Conservation (phyloP, 2,329 filamentous ascomycete species). For the Achaetomium macrosporum region DNA sequence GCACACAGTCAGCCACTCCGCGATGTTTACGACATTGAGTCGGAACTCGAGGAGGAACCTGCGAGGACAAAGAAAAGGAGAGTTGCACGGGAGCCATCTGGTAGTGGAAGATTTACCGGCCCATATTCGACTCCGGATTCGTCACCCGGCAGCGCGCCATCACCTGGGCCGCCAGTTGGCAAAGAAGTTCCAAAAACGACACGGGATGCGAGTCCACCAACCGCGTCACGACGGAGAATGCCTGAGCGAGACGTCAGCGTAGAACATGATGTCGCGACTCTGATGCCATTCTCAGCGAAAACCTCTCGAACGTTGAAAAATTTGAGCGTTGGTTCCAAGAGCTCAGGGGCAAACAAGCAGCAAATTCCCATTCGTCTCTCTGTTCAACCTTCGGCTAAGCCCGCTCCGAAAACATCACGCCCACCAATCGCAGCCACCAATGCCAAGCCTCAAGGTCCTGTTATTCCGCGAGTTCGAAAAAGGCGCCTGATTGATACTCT, state of each 20-base stretch:
- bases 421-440: neutral
- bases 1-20: conserved; percentile 21
- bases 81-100: conserved; percentile 18
- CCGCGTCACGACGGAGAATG: conserved; percentile 9
- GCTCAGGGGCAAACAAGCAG: conserved; percentile 9
- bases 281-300: conserved; percentile 22
- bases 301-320: conserved; percentile 22
- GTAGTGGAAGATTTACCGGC: conserved; percentile 13
- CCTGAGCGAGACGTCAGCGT: conserved; percentile 20
- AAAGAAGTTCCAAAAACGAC: conserved; percentile 12
- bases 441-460: neutral
- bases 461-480: conserved; percentile 14
- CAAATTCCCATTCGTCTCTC: conserved; percentile 26
- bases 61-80: conserved; percentile 22
- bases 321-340: conserved; percentile 19
- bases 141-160: conserved; percentile 17
- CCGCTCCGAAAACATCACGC: conserved; percentile 8
- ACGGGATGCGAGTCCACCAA: conserved; percentile 2
- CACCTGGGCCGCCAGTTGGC: conserved; percentile 6
- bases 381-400: conserved; percentile 3
- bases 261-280: conserved; percentile 10
- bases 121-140: conserved; percentile 25
- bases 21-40: conserved; percentile 14
- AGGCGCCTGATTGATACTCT: conserved; percentile 40
- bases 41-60: conserved; percentile 16